Evolutionary conservation across 495 filamentous ascomycete species (phyloP), one percentile per base, ranked within the genome.

Genomic region (Talaromyces ruber): DNA sequence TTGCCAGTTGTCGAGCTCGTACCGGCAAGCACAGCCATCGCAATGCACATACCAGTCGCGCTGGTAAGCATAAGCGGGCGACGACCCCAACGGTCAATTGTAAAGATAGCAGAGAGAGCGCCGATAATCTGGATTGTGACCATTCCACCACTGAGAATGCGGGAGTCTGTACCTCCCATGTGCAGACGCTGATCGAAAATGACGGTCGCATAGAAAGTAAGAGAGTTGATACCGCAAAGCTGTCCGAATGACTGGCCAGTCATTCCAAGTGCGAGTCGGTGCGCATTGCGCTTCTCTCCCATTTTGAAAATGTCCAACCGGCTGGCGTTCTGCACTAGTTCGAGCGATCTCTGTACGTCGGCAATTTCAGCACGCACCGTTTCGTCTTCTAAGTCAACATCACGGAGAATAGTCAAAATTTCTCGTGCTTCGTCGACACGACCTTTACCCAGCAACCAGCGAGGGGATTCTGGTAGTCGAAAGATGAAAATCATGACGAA

Each of bases 91-190:
- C 86, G 81, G 72, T 92, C 89, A 63, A 92, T 88, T 52, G 86
- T 82, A 75, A 88, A 91, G 83, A 88, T 89, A 3, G 87, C 90
- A 4, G 82, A 74, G 0, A 86, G 88, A 0, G 89, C 87, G 63
- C 87, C 89, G 66, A 91, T 82, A 11, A 86, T 78, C 70, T 91
- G 92, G 7, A 89, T 84, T 14, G 91, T 74, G 78, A 88, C 88
- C 79, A 89, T 91, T 6, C 89, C 78, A 32, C 88, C 90, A 9
- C 88, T 87, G 1, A 93, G 74, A 3, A 96, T 73, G 55, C 90
- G 92, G 1, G 92, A 91, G 72, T 93, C 91, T 53, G 95, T 83
- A 65, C 94, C 89, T 26, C 71, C 72, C 5, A 87, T 70, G 1
- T 78, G 74, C 21, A 87, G 80, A 51, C 80, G 79, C 68, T 86